Evolutionary conservation across 106 monocot species (phyloP), one percentile per base, ranked within the genome.

Genomic region (Acorus gramineus): DNA sequence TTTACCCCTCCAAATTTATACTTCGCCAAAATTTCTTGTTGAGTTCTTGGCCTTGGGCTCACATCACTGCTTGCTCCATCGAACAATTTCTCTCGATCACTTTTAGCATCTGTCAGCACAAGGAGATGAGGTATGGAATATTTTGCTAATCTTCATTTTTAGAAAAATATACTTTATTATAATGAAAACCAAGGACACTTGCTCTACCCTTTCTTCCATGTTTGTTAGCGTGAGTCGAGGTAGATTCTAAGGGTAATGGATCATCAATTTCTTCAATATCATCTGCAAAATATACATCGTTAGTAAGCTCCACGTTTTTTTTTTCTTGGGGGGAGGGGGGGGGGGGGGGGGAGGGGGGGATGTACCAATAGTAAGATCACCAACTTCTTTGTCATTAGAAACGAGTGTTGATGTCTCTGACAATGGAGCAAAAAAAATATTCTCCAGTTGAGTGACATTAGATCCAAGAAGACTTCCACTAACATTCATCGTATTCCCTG

Each of bases 221-320:
- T 74, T 76, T 84, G 12, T 67, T 75, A 52, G 48, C 67, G 42
- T 78, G 44, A 62, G 86, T 69, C 70, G 81, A 65, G 65, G 74
- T 69, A 0, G 87, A 65, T 79, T 69, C 62, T 12, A 54, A 5
- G 42, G 81, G 74, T 61, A 62, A 3, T 42, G 55, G 64, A 57
- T 95, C 90, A 75, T 96, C 96, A 78, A 96, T 96, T 47, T 71
- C 72, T 47, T 71, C 72, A 46, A 96, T 81, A 64, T 96, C 90
- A 85, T 96, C 96, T 96, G 78, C 76, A 87, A 48, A 54, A 5
- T 69, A 65, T 52, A 73, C 46, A 52, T 9, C 12, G 42, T 56
- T 44, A 59, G 48, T 43, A 8, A 53, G 11, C 6, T 9, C 43
- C 7, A 8, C 47, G 14, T 5, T 57, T 8, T 55, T n/a, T 8